phyloP scores from a whole-genome alignment of 2,329 filamentous ascomycete species.

The Dothistroma septosporum region DNA sequence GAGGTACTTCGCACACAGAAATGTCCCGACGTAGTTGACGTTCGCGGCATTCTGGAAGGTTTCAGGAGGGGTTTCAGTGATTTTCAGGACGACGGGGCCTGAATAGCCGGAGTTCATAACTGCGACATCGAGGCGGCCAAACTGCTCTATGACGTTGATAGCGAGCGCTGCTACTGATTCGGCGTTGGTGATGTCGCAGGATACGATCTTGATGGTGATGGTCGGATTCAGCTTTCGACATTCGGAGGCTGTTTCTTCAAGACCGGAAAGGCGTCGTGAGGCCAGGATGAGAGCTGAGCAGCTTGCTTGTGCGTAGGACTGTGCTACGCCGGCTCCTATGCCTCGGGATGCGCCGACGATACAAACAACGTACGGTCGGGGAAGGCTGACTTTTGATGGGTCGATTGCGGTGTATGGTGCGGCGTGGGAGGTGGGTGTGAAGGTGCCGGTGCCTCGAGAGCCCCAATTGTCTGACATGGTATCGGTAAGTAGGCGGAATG shows the following conservation, averaged over 20 bases:
- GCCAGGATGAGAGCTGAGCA: conserved; percentile 35
- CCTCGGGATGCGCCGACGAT: conserved; percentile 38
- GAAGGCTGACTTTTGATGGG: conserved; percentile 20
- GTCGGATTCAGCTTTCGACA: conserved; percentile 25
- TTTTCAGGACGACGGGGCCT: conserved; percentile 18
- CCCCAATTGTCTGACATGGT: conserved; percentile 14
- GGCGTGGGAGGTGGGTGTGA: conserved; percentile 14
- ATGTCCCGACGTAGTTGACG: conserved; percentile 31
- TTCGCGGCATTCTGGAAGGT: conserved; percentile 24
- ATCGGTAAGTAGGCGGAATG: background rate
- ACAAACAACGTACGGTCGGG: conserved; percentile 32
- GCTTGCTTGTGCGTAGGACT: conserved; percentile 35
- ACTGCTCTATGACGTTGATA: conserved; percentile 9
- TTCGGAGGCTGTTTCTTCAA: conserved; percentile 30
- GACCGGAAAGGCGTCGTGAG: conserved; percentile 29
- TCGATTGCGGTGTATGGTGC: conserved; percentile 8
- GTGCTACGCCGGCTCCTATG: conserved; percentile 36
- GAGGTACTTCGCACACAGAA: conserved; percentile 29
- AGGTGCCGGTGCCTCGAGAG: conserved; percentile 6
- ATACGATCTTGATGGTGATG: conserved; percentile 28
- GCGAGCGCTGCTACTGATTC: conserved; percentile 22
- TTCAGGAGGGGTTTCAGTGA: conserved; percentile 23
- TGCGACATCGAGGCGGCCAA: conserved; percentile 27
- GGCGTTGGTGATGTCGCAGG: conserved; percentile 25
- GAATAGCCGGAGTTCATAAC: conserved; percentile 28